These are phyloP conservation scores for Pseudisothecium myosuroides DNA, from an alignment of 225 moss, liverwort and hornwort species.

Conservation along the genomic window DNA sequence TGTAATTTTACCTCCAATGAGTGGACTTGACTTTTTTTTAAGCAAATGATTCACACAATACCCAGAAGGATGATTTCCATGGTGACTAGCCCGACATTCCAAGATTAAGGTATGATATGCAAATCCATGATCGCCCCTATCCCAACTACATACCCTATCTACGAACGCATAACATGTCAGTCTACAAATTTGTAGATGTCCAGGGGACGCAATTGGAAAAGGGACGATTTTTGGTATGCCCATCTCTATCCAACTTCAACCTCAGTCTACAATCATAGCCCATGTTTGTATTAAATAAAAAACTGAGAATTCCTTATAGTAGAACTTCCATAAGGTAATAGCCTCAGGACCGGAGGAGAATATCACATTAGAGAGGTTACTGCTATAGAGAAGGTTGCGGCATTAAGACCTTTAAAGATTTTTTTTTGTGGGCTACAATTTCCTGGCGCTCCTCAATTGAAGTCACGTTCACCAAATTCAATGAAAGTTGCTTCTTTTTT, in stretches of 20 bases:
- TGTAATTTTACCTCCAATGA: background rate
- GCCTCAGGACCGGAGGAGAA: too few species aligned
- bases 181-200: background rate
- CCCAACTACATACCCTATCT: background rate
- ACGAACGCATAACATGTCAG: background rate
- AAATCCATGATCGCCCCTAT: background rate
- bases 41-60: too few species aligned
- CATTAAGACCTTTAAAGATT: too few species aligned
- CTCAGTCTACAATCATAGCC: background rate
- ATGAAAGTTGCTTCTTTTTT: too few species aligned
- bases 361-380: too few species aligned
- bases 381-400: too few species aligned
- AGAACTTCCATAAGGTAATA: too few species aligned
- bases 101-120: background rate
- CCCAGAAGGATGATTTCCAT: too few species aligned
- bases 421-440: too few species aligned
- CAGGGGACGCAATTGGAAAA: background rate
- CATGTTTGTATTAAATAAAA: background rate
- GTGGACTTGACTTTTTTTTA: background rate
- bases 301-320: too few species aligned
- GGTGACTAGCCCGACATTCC: rapidly evolving
- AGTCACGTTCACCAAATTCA: too few species aligned
- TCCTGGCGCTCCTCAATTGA: too few species aligned
- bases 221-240: background rate
- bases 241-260: background rate